phyloP scores from a whole-genome alignment of 2,329 filamentous ascomycete genomes.

The Chrysosporium queenslandicum region DNA sequence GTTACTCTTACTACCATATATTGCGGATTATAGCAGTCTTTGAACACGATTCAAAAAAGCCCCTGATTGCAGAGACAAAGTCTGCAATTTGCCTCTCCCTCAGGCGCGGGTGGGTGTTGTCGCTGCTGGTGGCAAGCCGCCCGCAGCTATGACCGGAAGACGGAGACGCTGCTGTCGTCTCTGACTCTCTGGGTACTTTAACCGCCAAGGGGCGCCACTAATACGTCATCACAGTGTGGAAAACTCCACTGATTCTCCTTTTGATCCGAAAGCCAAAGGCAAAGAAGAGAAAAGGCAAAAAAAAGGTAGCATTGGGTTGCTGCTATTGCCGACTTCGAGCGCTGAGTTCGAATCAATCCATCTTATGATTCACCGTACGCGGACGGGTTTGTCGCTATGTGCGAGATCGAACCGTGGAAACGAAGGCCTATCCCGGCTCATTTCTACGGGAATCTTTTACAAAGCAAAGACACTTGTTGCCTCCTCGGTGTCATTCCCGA shows the following conservation, averaged over 20 bases:
- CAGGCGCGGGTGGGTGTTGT: no score
- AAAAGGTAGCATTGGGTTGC: not conserved
- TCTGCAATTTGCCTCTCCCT: no score
- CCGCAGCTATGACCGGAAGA: no score
- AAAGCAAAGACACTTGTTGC: not conserved
- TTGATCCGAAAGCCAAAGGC: not conserved
- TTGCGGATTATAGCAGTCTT: no score
- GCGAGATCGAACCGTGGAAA: not conserved
- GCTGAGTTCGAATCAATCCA: not conserved
- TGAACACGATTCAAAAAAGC: no score
- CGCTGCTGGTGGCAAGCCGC: no score
- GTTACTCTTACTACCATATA: no score
- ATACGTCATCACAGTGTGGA: conserved; percentile 5
- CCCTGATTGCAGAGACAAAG: no score
- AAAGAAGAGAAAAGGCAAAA: not conserved
- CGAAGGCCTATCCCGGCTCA: not conserved
- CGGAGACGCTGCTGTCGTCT: no score
- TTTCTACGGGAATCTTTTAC: not conserved
- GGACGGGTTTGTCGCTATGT: not conserved
- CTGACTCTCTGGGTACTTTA: no score
- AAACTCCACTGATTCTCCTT: not conserved
- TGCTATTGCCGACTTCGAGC: not conserved
- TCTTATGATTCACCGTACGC: not conserved
- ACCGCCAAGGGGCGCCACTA: not conserved
- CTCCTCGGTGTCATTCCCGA: not conserved